phyloP scores from a whole-genome alignment of 306 rosid species.

The Lotus japonicus region DNA sequence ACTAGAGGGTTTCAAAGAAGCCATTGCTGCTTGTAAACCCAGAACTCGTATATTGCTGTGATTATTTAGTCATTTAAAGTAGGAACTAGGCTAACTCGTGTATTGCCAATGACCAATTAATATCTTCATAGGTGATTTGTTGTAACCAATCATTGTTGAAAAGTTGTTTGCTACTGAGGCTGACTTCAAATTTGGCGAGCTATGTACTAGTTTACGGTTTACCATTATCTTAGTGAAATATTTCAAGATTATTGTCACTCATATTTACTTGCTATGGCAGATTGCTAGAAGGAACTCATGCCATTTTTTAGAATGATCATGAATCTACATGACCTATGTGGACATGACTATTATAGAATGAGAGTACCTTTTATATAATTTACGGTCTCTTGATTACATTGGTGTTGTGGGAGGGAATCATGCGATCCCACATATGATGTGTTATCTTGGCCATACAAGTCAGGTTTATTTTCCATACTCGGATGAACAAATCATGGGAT shows the following conservation, averaged over 20 bases:
- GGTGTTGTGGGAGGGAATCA: too few relatives aligned
- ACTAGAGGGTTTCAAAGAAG: not conserved
- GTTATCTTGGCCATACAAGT: too few relatives aligned
- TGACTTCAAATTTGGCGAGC: not conserved
- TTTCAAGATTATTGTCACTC: not conserved
- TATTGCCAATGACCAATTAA: not conserved
- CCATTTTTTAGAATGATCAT: not conserved
- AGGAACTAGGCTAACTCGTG: constrained; percentile 6
- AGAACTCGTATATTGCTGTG: not conserved
- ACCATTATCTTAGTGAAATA: not conserved
- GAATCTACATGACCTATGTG: too few relatives aligned
- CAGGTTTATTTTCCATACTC: too few relatives aligned
- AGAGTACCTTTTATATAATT: too few relatives aligned
- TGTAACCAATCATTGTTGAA: not conserved
- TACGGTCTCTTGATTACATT: too few relatives aligned
- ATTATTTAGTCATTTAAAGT: constrained; percentile 14
- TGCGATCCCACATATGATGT: too few relatives aligned
- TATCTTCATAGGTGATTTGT: constrained; percentile 9
- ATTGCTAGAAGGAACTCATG: not conserved
- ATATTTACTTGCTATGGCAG: not conserved
- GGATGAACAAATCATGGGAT: too few relatives aligned
- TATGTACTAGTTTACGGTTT: not conserved
- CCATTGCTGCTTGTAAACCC: constrained; percentile 4
- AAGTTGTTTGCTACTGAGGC: not conserved
- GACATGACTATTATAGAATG: too few relatives aligned